These are phyloP conservation scores for Kluyveromyces lactis DNA, from an alignment of 805 yeast species.

Conservation along the genomic window DNA sequence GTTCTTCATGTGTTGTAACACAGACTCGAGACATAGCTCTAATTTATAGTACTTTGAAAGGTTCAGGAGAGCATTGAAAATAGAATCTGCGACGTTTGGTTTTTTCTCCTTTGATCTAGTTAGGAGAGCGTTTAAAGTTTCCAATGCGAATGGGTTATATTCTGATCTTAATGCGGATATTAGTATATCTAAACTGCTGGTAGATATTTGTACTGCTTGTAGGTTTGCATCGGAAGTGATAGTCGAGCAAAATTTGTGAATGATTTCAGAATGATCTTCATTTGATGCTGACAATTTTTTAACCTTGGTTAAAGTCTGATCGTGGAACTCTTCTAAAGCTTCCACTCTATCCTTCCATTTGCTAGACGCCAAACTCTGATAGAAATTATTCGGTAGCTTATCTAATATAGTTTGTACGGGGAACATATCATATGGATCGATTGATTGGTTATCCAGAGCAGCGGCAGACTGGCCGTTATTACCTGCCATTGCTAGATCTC, in stretches of 20 bases:
- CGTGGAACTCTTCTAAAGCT: slow-evolving; percentile 54
- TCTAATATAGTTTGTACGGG: slow-evolving; percentile 62
- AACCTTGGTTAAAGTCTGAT: slow-evolving; percentile 40
- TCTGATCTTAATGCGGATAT: slow-evolving; percentile 56
- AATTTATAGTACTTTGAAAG: slow-evolving; percentile 46
- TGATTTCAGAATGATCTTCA: slow-evolving; percentile 59
- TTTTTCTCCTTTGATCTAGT: slow-evolving; percentile 89
- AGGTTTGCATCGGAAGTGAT: slow-evolving; percentile 77
- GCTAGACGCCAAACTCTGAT: slow-evolving; percentile 44
- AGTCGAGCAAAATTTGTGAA: slow-evolving; percentile 57
- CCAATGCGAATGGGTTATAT: slow-evolving; percentile 31
- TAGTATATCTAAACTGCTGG: slow-evolving; percentile 51
- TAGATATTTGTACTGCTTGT: slow-evolving; percentile 74
- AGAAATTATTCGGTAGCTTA: slow-evolving; percentile 57
- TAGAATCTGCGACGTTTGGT: slow-evolving; percentile 62
- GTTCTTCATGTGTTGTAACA: slow-evolving; percentile 53
- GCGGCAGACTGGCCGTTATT: slow-evolving; percentile 1
- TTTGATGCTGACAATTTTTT: slow-evolving; percentile 40
- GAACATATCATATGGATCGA: slow-evolving; percentile 65
- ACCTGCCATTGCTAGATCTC: not conserved
- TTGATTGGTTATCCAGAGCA: slow-evolving; percentile 21
- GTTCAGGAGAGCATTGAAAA: slow-evolving; percentile 58
- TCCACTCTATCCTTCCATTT: slow-evolving; percentile 94
- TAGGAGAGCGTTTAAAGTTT: slow-evolving; percentile 52
- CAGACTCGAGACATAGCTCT: slow-evolving; percentile 50